phyloP scores from a whole-genome alignment of 1,139 yeast species.

The Yamadazyma diospyri region DNA sequence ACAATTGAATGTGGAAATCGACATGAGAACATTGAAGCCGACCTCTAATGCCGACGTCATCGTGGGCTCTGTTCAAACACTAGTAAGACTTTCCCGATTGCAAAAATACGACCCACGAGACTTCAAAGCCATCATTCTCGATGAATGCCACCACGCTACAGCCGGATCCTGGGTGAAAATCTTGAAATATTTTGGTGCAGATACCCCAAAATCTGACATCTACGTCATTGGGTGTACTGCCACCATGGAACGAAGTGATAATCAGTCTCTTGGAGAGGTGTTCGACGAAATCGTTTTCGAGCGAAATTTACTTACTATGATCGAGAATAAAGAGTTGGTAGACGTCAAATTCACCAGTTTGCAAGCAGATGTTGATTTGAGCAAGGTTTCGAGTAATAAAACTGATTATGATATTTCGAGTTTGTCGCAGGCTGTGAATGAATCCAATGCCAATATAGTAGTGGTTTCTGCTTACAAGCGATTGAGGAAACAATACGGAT shows the following conservation, averaged over 20 bases:
- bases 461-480: conserved; percentile 58
- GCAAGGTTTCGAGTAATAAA: conserved; percentile 24
- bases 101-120: conserved; percentile 51
- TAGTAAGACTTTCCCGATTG: conserved; percentile 49
- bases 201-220: conserved; percentile 35
- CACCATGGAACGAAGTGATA: conserved; percentile 68
- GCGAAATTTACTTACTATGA: conserved; percentile 63
- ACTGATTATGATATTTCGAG: conserved; percentile 56
- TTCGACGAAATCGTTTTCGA: conserved; percentile 79
- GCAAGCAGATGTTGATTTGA: conserved; percentile 36
- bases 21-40: conserved; percentile 57
- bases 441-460: conserved; percentile 48
- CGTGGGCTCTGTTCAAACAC: conserved; percentile 74
- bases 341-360: conserved; percentile 67
- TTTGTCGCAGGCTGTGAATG: conserved; percentile 56
- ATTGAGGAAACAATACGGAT: conserved; percentile 29
- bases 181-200: conserved; percentile 56
- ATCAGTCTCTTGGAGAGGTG: conserved; percentile 50
- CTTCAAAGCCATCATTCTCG: conserved; percentile 73
- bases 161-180: conserved; percentile 64
- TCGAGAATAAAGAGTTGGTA: conserved; percentile 63
- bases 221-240: conserved; percentile 86
- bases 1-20: conserved; percentile 55
- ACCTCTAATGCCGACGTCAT: conserved; percentile 54
- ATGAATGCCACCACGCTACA: conserved; percentile 93